Evolutionary conservation across 2,329 filamentous ascomycete species (phyloP).

Genomic region (Pseudophaeomoniella oleicola): DNA sequence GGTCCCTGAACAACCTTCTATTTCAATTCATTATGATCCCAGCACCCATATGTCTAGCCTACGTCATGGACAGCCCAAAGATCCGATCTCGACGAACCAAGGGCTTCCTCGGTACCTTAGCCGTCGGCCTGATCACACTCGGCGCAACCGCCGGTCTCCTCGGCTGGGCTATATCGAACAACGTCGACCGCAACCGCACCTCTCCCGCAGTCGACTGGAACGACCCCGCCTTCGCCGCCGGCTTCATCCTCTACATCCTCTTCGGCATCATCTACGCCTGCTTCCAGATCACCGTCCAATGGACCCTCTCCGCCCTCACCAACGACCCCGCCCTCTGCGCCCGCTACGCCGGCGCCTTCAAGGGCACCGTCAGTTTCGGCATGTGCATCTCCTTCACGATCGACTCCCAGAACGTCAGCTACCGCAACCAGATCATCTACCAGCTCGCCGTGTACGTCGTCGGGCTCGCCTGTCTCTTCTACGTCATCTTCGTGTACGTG

Average conservation of each 20-base stretch:
- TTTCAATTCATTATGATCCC: slow-evolving; percentile 10
- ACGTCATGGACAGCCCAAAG: slow-evolving; percentile 15
- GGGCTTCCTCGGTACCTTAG: slow-evolving; percentile 7
- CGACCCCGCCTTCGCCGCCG: slow-evolving; percentile 6
- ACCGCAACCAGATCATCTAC: slow-evolving; percentile 8
- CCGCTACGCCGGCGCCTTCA: slow-evolving; percentile 8
- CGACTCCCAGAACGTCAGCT: slow-evolving; percentile 9
- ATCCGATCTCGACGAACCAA: slow-evolving; percentile 6
- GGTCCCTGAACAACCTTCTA: slow-evolving; percentile 9
- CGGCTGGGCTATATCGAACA: slow-evolving; percentile 7
- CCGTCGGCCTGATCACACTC: too few relatives aligned
- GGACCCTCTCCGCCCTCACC: slow-evolving; percentile 7
- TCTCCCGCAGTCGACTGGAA: slow-evolving; percentile 7
- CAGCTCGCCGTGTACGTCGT: slow-evolving; percentile 9
- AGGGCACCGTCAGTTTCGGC: slow-evolving; percentile 8
- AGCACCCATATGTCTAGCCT: slow-evolving; percentile 9
- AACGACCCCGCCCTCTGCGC: slow-evolving; percentile 9
- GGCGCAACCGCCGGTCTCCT: slow-evolving; percentile 6
- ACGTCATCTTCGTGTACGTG: slow-evolving; percentile 7
- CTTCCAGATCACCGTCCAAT: slow-evolving; percentile 9
- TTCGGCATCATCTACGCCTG: slow-evolving; percentile 7
- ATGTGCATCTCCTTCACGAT: slow-evolving; percentile 12
- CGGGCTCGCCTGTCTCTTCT: slow-evolving; percentile 6
- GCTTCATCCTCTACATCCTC: slow-evolving; percentile 7
- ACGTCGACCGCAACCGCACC: slow-evolving; percentile 5